Conservation (phyloP, 768 basidiomycete genomes). For the Boletus subparvulus region DNA sequence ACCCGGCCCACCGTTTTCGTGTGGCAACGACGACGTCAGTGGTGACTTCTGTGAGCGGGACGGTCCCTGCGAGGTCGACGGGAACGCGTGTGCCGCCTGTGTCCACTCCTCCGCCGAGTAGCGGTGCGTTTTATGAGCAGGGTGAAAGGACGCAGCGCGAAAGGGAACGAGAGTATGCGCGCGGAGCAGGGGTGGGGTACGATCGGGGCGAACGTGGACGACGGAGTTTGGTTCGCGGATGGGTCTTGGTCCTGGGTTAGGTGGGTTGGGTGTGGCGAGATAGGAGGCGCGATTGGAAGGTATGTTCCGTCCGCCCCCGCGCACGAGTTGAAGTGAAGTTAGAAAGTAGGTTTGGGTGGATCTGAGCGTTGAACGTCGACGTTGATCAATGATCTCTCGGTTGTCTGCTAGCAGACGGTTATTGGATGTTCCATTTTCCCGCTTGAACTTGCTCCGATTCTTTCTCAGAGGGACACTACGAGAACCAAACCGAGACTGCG, state of each 20-base stretch:
- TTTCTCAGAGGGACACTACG: too few species aligned
- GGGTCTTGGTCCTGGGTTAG: conserved; percentile 4
- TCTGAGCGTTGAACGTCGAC: background rate
- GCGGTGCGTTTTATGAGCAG: conserved; percentile 36
- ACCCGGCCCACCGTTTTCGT: conserved; percentile 22
- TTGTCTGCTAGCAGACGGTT: background rate
- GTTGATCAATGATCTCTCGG: background rate
- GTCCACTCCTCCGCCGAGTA: conserved; percentile 25
- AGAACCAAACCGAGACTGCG: too few species aligned
- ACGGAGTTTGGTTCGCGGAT: too few species aligned
- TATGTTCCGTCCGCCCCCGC: conserved; percentile 31
- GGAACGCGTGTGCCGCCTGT: conserved; percentile 23
- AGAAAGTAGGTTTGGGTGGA: background rate
- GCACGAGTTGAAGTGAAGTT: conserved; percentile 3
- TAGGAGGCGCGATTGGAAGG: conserved; percentile 37
- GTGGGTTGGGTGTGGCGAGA: conserved; percentile 22
- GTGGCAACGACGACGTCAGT: conserved; percentile 5
- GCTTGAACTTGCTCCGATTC: too few species aligned
- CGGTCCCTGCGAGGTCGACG: conserved; percentile 2
- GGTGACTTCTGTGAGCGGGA: conserved; percentile 1
- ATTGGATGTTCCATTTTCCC: background rate
- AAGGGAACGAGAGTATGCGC: conserved; percentile 34
- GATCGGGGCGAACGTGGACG: too few species aligned
- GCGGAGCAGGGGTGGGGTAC: conserved; percentile 30
- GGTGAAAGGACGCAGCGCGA: conserved; percentile 12